These are phyloP conservation scores for Durotheca rogersii DNA, from an alignment of 495 filamentous ascomycete genomes.

Conservation along the genomic window DNA sequence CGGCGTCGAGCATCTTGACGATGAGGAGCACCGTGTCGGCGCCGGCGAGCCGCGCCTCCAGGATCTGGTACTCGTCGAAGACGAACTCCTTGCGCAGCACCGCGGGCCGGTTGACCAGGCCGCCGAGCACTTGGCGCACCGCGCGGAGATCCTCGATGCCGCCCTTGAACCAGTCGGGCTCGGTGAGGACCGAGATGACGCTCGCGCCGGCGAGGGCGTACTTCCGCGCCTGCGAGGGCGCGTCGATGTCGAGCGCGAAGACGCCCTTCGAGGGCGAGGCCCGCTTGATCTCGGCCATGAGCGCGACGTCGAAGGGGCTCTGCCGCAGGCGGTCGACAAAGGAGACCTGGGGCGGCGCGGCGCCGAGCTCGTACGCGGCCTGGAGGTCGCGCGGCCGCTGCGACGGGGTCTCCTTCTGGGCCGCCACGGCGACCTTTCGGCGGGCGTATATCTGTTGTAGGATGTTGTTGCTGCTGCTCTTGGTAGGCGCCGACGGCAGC, in stretches of 20 bases:
- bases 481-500: constrained; percentile 50
- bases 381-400: constrained; percentile 83
- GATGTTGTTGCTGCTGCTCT: constrained; percentile 81
- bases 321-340: constrained; percentile 77
- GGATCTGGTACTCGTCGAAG: constrained; percentile 97
- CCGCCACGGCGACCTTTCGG: constrained; percentile 71
- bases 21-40: constrained; percentile 96
- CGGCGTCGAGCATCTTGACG: constrained; percentile 91
- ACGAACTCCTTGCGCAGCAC: constrained; percentile 95
- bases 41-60: constrained; percentile 89
- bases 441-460: constrained; percentile 89
- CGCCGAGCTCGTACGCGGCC: constrained; percentile 77
- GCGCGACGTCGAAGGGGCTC: constrained; percentile 76
- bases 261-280: constrained; percentile 95
- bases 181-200: constrained; percentile 94
- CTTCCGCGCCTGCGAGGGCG: constrained; percentile 82
- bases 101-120: constrained; percentile 87
- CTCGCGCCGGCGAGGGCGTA: constrained; percentile 95
- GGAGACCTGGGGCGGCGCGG: constrained; percentile 81
- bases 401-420: constrained; percentile 84
- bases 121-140: constrained; percentile 82
- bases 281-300: constrained; percentile 97
- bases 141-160: constrained; percentile 90
- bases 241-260: constrained; percentile 83
- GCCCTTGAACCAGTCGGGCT: constrained; percentile 98